Evolutionary conservation across 2,329 filamentous ascomycete species (phyloP).

Genomic region (Apiospora malaysiana): DNA sequence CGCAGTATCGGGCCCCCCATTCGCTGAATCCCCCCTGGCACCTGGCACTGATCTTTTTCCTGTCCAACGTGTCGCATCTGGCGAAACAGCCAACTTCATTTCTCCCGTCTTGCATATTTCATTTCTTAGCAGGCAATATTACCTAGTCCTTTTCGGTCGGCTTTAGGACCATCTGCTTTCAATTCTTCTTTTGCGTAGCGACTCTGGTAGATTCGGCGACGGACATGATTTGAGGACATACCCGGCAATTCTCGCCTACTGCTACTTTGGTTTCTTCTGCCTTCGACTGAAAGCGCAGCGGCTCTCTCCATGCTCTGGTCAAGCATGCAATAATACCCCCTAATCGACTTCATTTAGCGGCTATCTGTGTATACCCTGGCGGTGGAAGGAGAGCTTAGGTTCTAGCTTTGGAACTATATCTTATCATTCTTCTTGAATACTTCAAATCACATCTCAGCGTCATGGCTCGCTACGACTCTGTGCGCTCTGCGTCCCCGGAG

Average conservation of each 20-base stretch:
- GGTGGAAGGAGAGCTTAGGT: constrained; percentile 2
- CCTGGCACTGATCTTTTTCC: constrained; percentile 5
- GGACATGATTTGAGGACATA: not conserved
- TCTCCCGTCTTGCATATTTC: not conserved
- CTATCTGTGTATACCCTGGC: constrained; percentile 15
- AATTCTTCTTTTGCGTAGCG: not conserved
- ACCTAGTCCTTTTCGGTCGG: not conserved
- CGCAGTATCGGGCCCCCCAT: constrained; percentile 4
- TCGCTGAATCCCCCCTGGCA: not conserved
- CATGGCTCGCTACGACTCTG: constrained; percentile 12
- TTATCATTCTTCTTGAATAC: not conserved
- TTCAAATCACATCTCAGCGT: not conserved
- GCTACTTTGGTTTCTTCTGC: not conserved
- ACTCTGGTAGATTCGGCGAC: constrained; percentile 8
- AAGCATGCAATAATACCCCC: constrained; percentile 4
- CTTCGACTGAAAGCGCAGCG: not conserved
- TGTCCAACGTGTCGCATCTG: constrained; percentile 8
- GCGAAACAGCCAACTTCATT: not conserved
- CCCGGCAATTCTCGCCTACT: not conserved
- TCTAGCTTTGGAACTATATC: not conserved
- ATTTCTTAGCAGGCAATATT: not conserved
- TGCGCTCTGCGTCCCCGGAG: constrained; percentile 9
- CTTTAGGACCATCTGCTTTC: not conserved
- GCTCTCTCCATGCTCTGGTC: not conserved
- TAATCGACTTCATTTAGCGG: constrained; percentile 8